These are phyloP conservation scores for Hypoxylon lenormandii DNA, from an alignment of 495 filamentous ascomycete genomes.

Conservation along the genomic window DNA sequence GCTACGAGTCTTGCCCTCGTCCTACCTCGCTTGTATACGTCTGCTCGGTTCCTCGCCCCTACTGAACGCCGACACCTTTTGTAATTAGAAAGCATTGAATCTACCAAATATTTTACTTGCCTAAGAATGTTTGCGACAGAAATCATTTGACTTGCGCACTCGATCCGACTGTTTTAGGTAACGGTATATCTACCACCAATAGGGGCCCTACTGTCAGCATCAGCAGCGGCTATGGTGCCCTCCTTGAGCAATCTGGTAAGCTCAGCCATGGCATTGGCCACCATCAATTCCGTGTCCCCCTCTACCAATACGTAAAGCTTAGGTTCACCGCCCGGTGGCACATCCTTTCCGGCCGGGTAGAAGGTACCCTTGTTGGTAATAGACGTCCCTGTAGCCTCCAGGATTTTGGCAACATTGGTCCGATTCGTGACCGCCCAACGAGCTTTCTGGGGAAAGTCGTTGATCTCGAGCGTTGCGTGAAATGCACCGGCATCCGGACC, in stretches of 20 bases:
- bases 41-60: neutral
- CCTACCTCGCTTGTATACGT: conserved; percentile 11
- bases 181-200: conserved; percentile 90
- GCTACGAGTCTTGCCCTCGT: neutral
- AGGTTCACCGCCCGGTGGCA: conserved; percentile 75
- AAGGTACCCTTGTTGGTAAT: conserved; percentile 98
- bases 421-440: conserved; percentile 98
- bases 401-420: conserved; percentile 97
- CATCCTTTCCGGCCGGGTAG: conserved; percentile 84
- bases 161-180: conserved; percentile 62
- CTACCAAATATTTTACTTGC: conserved; percentile 10
- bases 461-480: conserved; percentile 98
- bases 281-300: conserved; percentile 92
- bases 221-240: conserved; percentile 89
- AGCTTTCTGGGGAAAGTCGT: conserved; percentile 99
- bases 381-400: conserved; percentile 92
- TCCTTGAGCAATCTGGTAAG: conserved; percentile 88
- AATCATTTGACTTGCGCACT: neutral
- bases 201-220: conserved; percentile 82
- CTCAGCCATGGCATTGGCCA: conserved; percentile 90
- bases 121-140: neutral
- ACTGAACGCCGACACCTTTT: conserved; percentile 25
- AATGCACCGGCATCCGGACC: conserved; percentile 96
- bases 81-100: conserved; percentile 14
- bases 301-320: conserved; percentile 98